Percentiles rank a stretch among this genome's conserved stretches.
Evolutionary conservation across 495 filamentous ascomycete genomes (phyloP).

Genomic region (Chaetomidium leptoderma): DNA sequence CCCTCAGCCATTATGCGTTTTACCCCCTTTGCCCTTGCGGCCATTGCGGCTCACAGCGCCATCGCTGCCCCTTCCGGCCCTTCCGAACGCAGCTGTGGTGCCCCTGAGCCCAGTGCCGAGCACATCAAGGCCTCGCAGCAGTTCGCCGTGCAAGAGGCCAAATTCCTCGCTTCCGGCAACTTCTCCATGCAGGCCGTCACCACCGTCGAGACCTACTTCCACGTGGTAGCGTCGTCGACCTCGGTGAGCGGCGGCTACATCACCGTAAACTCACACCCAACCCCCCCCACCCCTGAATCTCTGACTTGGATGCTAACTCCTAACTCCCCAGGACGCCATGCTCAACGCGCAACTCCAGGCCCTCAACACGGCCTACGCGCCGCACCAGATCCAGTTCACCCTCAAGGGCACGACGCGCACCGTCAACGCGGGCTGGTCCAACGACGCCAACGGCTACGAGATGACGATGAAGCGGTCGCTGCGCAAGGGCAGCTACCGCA

Average conservation of each 20-base stretch:
- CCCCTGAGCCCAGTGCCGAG: conserved; percentile 38
- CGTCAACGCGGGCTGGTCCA: conserved; percentile 54
- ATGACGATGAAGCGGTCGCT: conserved; percentile 55
- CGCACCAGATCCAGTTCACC: conserved; percentile 51
- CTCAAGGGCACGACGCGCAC: conserved; percentile 52
- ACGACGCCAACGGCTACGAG: conserved; percentile 43
- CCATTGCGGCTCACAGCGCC: conserved; percentile 31
- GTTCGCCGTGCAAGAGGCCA: conserved; percentile 28
- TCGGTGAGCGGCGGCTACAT: conserved; percentile 47
- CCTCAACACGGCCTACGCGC: conserved; percentile 50
- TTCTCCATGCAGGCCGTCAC: conserved; percentile 26
- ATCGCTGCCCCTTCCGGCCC: conserved; percentile 23
- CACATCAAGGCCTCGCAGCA: conserved; percentile 33
- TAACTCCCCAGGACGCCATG: conserved; percentile 29
- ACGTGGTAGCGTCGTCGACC: conserved; percentile 52
- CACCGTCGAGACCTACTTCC: conserved; percentile 57
- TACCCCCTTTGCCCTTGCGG: conserved; percentile 30
- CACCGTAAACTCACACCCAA: conserved; percentile 37
- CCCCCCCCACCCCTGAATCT: no score
- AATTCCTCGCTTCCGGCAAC: conserved; percentile 22
- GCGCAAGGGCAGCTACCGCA: conserved; percentile 55
- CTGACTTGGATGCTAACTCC: no score
- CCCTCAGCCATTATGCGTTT: conserved; percentile 42
- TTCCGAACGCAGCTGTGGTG: conserved; percentile 31
- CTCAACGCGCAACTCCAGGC: conserved; percentile 42